Evolutionary conservation across 2,329 filamentous ascomycete genomes (phyloP).

Genomic region (Fusarium burgessii): DNA sequence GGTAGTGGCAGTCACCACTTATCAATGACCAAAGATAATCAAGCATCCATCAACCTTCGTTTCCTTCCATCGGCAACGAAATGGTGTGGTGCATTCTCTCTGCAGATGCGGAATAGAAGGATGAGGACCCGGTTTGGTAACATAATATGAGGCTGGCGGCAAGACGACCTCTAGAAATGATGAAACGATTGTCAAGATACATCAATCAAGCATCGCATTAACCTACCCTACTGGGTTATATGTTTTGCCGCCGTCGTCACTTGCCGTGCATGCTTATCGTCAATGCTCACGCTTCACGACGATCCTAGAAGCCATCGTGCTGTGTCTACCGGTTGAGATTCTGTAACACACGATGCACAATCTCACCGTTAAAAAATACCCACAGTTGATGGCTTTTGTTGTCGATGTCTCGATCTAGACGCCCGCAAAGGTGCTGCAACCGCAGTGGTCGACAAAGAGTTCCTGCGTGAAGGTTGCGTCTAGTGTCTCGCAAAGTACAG

Average conservation of each 20-base stretch:
- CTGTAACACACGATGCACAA: conserved; percentile 17
- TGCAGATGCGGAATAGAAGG: conserved; percentile 8
- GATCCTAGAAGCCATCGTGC: conserved; percentile 17
- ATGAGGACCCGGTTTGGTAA: conserved; percentile 16
- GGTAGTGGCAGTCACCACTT: conserved; percentile 3
- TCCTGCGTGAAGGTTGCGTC: conserved; percentile 43
- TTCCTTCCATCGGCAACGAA: conserved; percentile 11
- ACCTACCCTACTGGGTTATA: not conserved
- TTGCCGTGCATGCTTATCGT: conserved; percentile 13
- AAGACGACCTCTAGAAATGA: conserved; percentile 24
- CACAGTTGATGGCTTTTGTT: conserved; percentile 1
- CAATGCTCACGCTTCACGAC: conserved; percentile 9
- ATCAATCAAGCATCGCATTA: conserved; percentile 7
- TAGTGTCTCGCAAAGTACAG: conserved; percentile 31
- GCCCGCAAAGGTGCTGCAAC: conserved; percentile 26
- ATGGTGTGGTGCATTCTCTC: conserved; percentile 23
- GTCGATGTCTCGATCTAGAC: conserved; percentile 9
- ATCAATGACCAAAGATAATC: conserved; percentile 24
- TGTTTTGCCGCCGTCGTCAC: conserved; percentile 40
- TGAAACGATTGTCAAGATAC: conserved; percentile 19
- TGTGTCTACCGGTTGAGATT: not conserved
- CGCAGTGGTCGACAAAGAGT: conserved; percentile 32
- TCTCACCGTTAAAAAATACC: conserved; percentile 5
- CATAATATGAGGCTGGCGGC: conserved; percentile 31
- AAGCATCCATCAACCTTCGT: not conserved